phyloP scores from a whole-genome alignment of 352 stramenopile genomes.

The Globisporangium okanoganense region DNA sequence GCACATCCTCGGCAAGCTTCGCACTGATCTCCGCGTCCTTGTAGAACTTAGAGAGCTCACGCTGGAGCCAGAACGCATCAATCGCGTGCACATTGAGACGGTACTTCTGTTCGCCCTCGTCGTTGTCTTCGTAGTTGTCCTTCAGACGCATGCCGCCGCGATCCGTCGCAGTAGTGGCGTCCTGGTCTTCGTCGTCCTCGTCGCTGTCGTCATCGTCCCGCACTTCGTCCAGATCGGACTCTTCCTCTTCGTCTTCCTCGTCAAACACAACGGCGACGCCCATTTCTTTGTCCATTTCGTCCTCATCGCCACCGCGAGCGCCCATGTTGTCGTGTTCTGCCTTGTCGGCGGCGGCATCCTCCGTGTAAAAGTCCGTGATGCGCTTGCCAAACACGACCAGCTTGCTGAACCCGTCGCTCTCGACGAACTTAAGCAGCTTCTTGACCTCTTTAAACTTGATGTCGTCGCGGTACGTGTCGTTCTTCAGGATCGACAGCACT shows the following conservation, averaged over 20 bases:
- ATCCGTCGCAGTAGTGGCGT: conserved; percentile 40
- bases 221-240: conserved; percentile 92
- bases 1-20: conserved; percentile 91
- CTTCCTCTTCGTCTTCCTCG: conserved; percentile 95
- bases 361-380: conserved; percentile 86
- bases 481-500: conserved; percentile 91
- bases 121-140: conserved; percentile 58
- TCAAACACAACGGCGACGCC: conserved; percentile 98
- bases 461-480: conserved; percentile 83
- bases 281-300: conserved; percentile 96
- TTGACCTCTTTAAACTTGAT: conserved; percentile 79
- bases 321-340: conserved; percentile 21
- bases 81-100: conserved; percentile 95
- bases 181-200: conserved; percentile 39
- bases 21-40: conserved; percentile 94
- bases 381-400: conserved; percentile 83
- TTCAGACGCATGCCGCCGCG: conserved; percentile 73
- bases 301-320: conserved; percentile 38
- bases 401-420: conserved; percentile 66
- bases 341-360: conserved; percentile 24
- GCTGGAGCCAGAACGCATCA: conserved; percentile 98
- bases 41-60: conserved; percentile 94
- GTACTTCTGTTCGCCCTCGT: conserved; percentile 62
- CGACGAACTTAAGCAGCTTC: conserved; percentile 84
- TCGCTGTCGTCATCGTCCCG: conserved; percentile 59